A percentile compares a stretch with the other conserved stretches of the same genome.
phyloP scores from a whole-genome alignment of 2,329 filamentous ascomycete species.

The Sporothrix euskadiensis region DNA sequence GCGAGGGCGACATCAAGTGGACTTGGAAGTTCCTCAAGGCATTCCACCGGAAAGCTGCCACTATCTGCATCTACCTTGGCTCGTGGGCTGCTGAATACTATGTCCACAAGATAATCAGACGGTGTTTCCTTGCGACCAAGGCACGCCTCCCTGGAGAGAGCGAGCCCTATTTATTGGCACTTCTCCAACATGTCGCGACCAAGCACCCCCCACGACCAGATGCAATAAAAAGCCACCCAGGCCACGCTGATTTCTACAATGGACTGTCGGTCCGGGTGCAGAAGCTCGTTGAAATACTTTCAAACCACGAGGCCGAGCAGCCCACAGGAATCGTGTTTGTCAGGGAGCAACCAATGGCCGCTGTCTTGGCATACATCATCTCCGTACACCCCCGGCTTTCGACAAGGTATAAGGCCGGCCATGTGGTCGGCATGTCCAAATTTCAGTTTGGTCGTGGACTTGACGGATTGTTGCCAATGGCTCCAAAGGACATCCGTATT shows the following conservation, averaged over 20 bases:
- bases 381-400: constrained; percentile 51
- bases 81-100: constrained; percentile 69
- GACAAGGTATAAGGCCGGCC: constrained; percentile 52
- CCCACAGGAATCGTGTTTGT: constrained; percentile 68
- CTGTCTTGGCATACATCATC: constrained; percentile 60
- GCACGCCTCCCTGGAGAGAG: constrained; percentile 43
- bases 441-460: background rate
- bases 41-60: constrained; percentile 52
- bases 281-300: constrained; percentile 55
- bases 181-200: constrained; percentile 40
- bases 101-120: constrained; percentile 52
- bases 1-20: background rate
- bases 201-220: background rate
- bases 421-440: constrained; percentile 52
- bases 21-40: constrained; percentile 52
- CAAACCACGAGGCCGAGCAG: constrained; percentile 43
- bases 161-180: constrained; percentile 55
- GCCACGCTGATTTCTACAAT: background rate
- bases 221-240: background rate
- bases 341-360: constrained; percentile 61
- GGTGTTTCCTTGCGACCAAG: constrained; percentile 23
- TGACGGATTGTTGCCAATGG: constrained; percentile 37
- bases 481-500: constrained; percentile 39
- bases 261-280: constrained; percentile 56
- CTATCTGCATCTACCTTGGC: constrained; percentile 61